A percentile compares a stretch with the other conserved stretches of the same genome.
These are phyloP conservation scores for Haplographium delicatum DNA, from an alignment of 495 filamentous ascomycete species.

Conservation along the genomic window DNA sequence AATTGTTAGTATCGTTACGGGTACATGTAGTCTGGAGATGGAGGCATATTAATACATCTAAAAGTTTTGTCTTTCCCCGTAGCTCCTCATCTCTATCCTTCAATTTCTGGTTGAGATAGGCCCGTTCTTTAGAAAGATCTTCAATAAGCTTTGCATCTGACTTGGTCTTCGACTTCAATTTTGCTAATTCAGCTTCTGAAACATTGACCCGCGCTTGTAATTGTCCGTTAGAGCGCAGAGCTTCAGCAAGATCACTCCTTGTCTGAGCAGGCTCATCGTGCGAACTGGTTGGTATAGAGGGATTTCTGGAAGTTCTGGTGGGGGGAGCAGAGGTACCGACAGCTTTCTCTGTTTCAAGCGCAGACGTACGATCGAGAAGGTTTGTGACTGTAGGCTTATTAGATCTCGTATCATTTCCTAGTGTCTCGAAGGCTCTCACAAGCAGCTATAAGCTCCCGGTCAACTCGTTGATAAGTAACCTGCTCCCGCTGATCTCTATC, in stretches of 20 bases:
- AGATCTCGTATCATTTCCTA: slow-evolving; percentile 9
- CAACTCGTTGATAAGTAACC: slow-evolving; percentile 29
- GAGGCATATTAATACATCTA: slow-evolving; percentile 51
- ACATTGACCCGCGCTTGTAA: slow-evolving; percentile 56
- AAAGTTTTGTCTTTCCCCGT: slow-evolving; percentile 69
- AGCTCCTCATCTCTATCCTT: slow-evolving; percentile 84
- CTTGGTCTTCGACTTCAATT: slow-evolving; percentile 49
- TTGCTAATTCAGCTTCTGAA: slow-evolving; percentile 55
- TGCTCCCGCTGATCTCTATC: slow-evolving; percentile 55
- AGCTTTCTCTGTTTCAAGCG: slow-evolving; percentile 47
- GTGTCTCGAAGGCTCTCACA: slow-evolving; percentile 38
- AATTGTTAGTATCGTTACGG: slow-evolving; percentile 16
- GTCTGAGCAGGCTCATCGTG: slow-evolving; percentile 42
- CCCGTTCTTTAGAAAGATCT: slow-evolving; percentile 58
- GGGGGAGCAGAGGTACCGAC: slow-evolving; percentile 22
- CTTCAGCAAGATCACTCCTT: slow-evolving; percentile 61
- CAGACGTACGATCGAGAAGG: slow-evolving; percentile 61
- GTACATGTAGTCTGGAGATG: neutral
- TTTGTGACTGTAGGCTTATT: slow-evolving; percentile 50
- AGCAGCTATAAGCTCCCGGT: slow-evolving; percentile 48
- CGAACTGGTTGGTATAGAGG: slow-evolving; percentile 22
- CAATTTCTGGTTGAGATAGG: slow-evolving; percentile 53
- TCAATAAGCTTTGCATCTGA: slow-evolving; percentile 53
- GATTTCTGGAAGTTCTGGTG: slow-evolving; percentile 14
- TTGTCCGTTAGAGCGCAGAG: slow-evolving; percentile 64